Evolutionary conservation across 106 monocot species (phyloP), one percentile per base, ranked within the genome.

Genomic region (Dendrobium officinale): DNA sequence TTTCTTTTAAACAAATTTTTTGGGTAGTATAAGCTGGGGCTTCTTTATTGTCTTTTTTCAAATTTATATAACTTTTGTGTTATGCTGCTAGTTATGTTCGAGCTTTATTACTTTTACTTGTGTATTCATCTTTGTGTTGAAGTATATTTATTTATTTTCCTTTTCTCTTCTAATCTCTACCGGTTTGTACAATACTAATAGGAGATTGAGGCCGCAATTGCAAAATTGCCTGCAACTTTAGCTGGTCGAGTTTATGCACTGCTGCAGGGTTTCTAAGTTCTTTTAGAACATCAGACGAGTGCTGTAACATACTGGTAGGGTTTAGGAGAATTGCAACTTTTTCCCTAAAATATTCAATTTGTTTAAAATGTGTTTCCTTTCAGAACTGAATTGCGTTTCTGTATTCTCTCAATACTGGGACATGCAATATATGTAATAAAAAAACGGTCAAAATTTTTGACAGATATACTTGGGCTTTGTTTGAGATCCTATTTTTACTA

Each of bases 201-300:
- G 76, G 76, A 76, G 48, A 49, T 76, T 76, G 76, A 76, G 76
- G 22, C 76, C 15, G 76, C 76, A 7, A 51, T 76, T 49, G 45
- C 76, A 22, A 76, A 76, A 19, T 26, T 76, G 49, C 76, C 76
- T 76, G 48, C 76, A 76, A 47, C 76, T 49, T 76, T 76, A 76
- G 47, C 76, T 51, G 11, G 49, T 42, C 49, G 76, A 76, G 16
- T 19, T 76, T 27, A 49, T 51, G 76, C 76, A 49, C 76, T 76
- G 6, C 26, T 76, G 16, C 49, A 76, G 76, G 76, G 76, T 76
- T 49, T 76, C 42, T 76, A 76, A 27, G 4, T 76, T 76, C 47
- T 76, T 20, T 76, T 48, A 26, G 76, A 49, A 49, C 22, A 9
- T 48, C 49, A 9, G 19, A 49, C 11, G 40, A 26, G 75, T 70